A percentile compares a stretch with the other conserved stretches of the same genome.
Conservation (phyloP, 2,329 filamentous ascomycete genomes). For the Boeremia exigua region DNA sequence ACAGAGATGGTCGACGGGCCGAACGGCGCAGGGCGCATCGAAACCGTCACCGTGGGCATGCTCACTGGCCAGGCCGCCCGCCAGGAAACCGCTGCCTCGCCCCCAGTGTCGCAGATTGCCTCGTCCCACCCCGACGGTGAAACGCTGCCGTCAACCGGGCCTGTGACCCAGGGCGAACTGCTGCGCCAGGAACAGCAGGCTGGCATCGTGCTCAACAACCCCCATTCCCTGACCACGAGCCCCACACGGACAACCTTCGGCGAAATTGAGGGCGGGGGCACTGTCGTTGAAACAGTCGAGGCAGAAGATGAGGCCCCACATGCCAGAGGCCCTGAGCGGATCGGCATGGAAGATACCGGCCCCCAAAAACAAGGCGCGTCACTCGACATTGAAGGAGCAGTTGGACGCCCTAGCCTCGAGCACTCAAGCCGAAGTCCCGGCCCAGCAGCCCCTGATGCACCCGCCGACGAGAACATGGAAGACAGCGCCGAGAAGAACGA, state of each 20-base stretch:
- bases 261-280: conserved; percentile 39
- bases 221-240: conserved; percentile 37
- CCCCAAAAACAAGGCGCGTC: conserved; percentile 68
- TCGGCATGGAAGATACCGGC: conserved; percentile 87
- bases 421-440: conserved; percentile 38
- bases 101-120: conserved; percentile 34
- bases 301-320: conserved; percentile 70
- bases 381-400: conserved; percentile 45
- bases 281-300: conserved; percentile 45
- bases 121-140: conserved; percentile 44
- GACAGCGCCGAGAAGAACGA: conserved; percentile 25
- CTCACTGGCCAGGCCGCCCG: conserved; percentile 21
- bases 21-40: conserved; percentile 77
- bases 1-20: conserved; percentile 83
- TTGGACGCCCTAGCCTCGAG: conserved; percentile 43
- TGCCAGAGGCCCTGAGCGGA: conserved; percentile 80
- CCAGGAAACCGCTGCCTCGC: conserved; percentile 15
- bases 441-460: conserved; percentile 3
- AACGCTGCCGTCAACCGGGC: conserved; percentile 44
- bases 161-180: conserved; percentile 77
- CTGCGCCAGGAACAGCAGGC: conserved; percentile 86
- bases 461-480: conserved; percentile 30
- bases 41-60: conserved; percentile 79
- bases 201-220: conserved; percentile 70
- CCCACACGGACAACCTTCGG: conserved; percentile 35